Evolutionary conservation across 2,329 filamentous ascomycete species (phyloP).

Genomic region (Akanthomyces lecanii): DNA sequence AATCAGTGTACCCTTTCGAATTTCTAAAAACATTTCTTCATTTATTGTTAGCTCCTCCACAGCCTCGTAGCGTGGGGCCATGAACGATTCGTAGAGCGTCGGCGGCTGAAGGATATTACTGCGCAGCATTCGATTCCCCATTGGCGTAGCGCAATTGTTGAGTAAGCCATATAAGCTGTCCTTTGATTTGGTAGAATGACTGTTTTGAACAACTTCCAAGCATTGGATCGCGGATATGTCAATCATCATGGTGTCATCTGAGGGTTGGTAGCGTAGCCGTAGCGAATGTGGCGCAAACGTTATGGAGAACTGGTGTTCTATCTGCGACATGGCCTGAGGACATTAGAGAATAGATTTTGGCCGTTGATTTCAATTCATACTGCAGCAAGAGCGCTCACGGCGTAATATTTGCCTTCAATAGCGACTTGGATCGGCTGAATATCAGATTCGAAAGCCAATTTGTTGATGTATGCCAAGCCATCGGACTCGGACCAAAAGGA

Average conservation of each 20-base stretch:
- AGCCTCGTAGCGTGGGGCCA: conserved; percentile 73
- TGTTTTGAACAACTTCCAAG: conserved; percentile 85
- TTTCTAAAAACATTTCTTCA: conserved; percentile 78
- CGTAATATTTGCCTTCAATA: conserved; percentile 78
- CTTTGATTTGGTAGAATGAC: conserved; percentile 71
- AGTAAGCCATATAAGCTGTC: conserved; percentile 80
- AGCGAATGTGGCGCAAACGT: conserved; percentile 76
- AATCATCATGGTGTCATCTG: conserved; percentile 93
- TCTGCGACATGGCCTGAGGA: conserved; percentile 70
- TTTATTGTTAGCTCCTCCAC: conserved; percentile 76
- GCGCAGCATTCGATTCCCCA: conserved; percentile 79
- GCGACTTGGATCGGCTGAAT: conserved; percentile 76
- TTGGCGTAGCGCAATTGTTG: conserved; percentile 80
- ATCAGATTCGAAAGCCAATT: conserved; percentile 75
- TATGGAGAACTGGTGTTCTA: conserved; percentile 65
- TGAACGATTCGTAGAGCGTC: conserved; percentile 60
- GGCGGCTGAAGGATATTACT: conserved; percentile 87
- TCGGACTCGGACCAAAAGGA: conserved; percentile 77
- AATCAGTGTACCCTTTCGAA: conserved; percentile 56
- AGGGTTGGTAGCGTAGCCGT: conserved; percentile 79
- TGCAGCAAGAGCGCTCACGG: conserved; percentile 79
- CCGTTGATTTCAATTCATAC: conserved; percentile 45
- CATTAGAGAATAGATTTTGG: conserved; percentile 18
- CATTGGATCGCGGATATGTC: conserved; percentile 83
- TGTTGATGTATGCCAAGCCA: conserved; percentile 73